Evolutionary conservation across 495 filamentous ascomycete genomes (phyloP).

Genomic region (Aspergillus sclerotioniger): DNA sequence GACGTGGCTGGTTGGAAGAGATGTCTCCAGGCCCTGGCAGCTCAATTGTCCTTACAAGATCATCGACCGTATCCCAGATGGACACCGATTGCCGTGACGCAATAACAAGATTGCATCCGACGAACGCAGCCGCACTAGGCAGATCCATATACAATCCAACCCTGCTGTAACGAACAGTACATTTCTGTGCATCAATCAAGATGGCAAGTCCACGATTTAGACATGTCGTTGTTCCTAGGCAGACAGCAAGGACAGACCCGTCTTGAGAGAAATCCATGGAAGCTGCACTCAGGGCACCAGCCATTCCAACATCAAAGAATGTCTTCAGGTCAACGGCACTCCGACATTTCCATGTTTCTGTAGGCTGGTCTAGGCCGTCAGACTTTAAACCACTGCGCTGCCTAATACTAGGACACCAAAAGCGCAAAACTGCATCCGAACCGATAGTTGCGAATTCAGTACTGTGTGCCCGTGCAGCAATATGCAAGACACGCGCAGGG

Average conservation of each 20-base stretch:
- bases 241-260: slow-evolving; percentile 76
- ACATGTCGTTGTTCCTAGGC: slow-evolving; percentile 30
- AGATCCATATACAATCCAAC: slow-evolving; percentile 31
- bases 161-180: slow-evolving; percentile 33
- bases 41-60: slow-evolving; percentile 33
- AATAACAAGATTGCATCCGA: slow-evolving; percentile 36
- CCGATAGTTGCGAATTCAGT: slow-evolving; percentile 81
- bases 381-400: slow-evolving; percentile 60
- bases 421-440: slow-evolving; percentile 68
- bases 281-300: slow-evolving; percentile 29
- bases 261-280: slow-evolving; percentile 76
- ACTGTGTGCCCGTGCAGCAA: slow-evolving; percentile 63
- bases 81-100: slow-evolving; percentile 35
- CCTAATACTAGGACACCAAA: slow-evolving; percentile 71
- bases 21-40: slow-evolving; percentile 12
- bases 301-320: slow-evolving; percentile 33
- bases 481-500: slow-evolving; percentile 62
- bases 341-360: slow-evolving; percentile 73
- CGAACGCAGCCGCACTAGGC: slow-evolving; percentile 32
- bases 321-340: slow-evolving; percentile 53
- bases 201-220: slow-evolving; percentile 28
- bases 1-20: slow-evolving; percentile 10
- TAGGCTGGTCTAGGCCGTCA: slow-evolving; percentile 47
- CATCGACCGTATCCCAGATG: slow-evolving; percentile 45
- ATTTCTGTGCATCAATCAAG: slow-evolving; percentile 36